Percentiles rank a stretch among this genome's conserved stretches.
Conservation (phyloP, 768 basidiomycete species). For the Mycena vitilis region DNA sequence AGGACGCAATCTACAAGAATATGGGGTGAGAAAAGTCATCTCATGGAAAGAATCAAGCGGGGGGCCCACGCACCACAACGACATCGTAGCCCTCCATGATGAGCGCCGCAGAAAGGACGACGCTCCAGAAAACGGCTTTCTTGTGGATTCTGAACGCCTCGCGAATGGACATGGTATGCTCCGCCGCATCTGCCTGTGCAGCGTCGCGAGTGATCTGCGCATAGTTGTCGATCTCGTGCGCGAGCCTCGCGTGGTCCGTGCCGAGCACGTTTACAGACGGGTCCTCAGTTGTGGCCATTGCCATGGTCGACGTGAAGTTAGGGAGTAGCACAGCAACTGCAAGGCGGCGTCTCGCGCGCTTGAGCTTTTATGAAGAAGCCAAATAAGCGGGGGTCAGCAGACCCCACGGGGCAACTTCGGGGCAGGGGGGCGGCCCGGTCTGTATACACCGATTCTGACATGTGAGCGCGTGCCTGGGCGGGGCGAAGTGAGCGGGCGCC, state of each 20-base stretch:
- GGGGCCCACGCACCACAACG: constrained; percentile 35
- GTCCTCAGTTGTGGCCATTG: constrained; percentile 14
- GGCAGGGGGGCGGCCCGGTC: too few relatives aligned
- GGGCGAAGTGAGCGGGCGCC: too few relatives aligned
- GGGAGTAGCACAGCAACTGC: too few relatives aligned
- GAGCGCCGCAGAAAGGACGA: constrained; percentile 38
- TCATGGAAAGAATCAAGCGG: background rate
- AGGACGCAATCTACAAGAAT: constrained; percentile 21
- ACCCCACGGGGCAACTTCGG: too few relatives aligned
- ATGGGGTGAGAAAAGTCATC: too few relatives aligned
- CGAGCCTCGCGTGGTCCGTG: constrained; percentile 33
- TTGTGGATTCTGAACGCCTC: constrained; percentile 39
- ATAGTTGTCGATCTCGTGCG: constrained; percentile 36
- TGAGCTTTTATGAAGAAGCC: too few relatives aligned
- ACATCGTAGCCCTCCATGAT: constrained; percentile 43
- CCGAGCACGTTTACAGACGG: constrained; percentile 54
- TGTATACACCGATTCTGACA: too few relatives aligned
- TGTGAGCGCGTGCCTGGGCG: too few relatives aligned
- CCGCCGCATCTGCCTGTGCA: constrained; percentile 35
- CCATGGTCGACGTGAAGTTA: too few relatives aligned
- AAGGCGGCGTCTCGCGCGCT: too few relatives aligned
- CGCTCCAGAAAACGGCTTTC: constrained; percentile 40
- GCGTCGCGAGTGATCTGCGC: constrained; percentile 32
- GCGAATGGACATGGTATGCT: constrained; percentile 37
- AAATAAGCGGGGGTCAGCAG: too few relatives aligned